phyloP scores from a whole-genome alignment of 257 asterid species.

The Solanum clarkiae region DNA sequence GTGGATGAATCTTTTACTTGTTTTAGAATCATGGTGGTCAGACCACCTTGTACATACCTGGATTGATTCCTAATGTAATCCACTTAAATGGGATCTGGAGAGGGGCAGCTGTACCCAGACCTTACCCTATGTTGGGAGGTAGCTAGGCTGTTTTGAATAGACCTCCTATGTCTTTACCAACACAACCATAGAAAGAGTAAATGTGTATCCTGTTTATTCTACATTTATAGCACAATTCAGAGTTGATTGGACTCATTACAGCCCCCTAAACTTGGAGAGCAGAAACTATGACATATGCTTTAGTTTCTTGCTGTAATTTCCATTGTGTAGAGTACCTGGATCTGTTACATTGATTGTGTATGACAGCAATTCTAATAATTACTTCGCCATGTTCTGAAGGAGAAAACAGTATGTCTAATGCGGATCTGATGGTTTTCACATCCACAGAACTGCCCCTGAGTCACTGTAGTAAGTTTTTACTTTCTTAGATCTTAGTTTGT shows the following conservation, averaged over 20 bases:
- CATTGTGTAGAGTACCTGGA: neutral
- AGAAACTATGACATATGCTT: too few relatives aligned
- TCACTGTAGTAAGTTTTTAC: constrained; percentile 52
- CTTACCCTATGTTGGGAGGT: too few relatives aligned
- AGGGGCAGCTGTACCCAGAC: too few relatives aligned
- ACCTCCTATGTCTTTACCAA: neutral
- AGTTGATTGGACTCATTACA: too few relatives aligned
- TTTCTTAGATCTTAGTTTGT: neutral
- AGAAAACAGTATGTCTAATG: constrained; percentile 21
- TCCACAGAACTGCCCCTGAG: constrained; percentile 47
- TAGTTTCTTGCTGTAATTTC: neutral
- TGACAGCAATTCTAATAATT: neutral
- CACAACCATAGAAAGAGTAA: neutral
- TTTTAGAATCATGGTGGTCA: neutral
- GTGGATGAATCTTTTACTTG: neutral
- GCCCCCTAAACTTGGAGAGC: too few relatives aligned
- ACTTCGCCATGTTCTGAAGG: constrained; percentile 20
- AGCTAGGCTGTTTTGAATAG: too few relatives aligned
- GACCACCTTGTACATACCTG: too few relatives aligned
- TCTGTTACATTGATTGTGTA: neutral
- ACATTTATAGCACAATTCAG: neutral
- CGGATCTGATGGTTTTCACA: constrained; percentile 46
- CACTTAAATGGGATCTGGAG: too few relatives aligned
- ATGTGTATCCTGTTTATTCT: neutral
- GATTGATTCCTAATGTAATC: too few relatives aligned